Evolutionary conservation across 2,329 filamentous ascomycete species (phyloP), one percentile per base, ranked within the genome.

Genomic region (Pseudogymnoascus sp.): DNA sequence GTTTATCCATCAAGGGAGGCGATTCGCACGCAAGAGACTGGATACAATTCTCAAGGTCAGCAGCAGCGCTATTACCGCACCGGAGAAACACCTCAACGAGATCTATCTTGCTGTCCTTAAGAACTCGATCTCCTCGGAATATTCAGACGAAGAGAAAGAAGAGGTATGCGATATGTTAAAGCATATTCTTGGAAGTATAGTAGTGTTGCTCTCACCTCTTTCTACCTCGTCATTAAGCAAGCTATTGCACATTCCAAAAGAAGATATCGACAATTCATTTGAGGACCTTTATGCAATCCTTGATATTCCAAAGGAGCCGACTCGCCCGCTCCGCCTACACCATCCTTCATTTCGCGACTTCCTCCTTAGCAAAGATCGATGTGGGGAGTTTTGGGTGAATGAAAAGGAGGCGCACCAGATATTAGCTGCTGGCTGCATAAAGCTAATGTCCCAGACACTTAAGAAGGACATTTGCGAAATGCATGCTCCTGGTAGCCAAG

Each of bases 241-340:
- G 28, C 37, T 72, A 4, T 63, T 72, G 8, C 70, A 74, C 64
- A 63, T 69, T 61, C 75, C 71, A 60, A 75, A 75, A 56, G 69
- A 71, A 59, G 71, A 75, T 64, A 74, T 71, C 62, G 69, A 74
- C 16, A 3, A 3, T n/a, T 18, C 38, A 40, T 40, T 18, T 40
- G n/a, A 18, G 38, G 38, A 40, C 14, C 16, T 18, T 6, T 9
- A 40, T 40, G 38, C 38, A 3, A 18, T 40, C 38, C 38, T 40
- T 40, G 3, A 18, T 40, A 40, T 40, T 9, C 38, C n/a, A 18
- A 2, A 40, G 6, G 38, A 40, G 63, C 74, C 14, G 62, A 69
- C 53, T 71, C 67, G 64, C 71, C 75, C 66, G 69, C 69, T 68
- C 18, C 2, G 18, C 18, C 18, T 18, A 18, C 18, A 18, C 18